These are phyloP conservation scores for Lyophyllum semitale DNA, from an alignment of 768 basidiomycete genomes.

Conservation along the genomic window DNA sequence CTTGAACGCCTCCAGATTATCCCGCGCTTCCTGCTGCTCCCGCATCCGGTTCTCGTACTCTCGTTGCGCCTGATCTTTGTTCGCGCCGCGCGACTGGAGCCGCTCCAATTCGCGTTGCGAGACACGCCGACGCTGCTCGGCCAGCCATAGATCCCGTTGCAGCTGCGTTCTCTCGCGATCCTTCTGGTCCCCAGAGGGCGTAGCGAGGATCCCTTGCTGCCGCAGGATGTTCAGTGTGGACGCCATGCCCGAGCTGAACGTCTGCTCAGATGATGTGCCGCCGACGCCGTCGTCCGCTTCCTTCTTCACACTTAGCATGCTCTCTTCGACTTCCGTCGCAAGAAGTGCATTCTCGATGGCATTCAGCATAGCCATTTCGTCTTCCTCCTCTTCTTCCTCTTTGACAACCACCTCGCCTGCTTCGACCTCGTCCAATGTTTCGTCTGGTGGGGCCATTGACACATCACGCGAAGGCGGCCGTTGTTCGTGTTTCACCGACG, in stretches of 20 bases:
- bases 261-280: constrained; percentile 78
- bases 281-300: constrained; percentile 35
- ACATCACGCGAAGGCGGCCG: constrained; percentile 52
- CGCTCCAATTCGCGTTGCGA: constrained; percentile 82
- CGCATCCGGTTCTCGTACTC: constrained; percentile 93
- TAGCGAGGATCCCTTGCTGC: constrained; percentile 85
- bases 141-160: constrained; percentile 88
- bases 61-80: constrained; percentile 90
- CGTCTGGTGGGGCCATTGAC: constrained; percentile 60
- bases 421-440: constrained; percentile 73
- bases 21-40: constrained; percentile 88
- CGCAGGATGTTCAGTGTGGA: constrained; percentile 87
- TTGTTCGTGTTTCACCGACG: constrained; percentile 27
- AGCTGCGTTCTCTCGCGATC: constrained; percentile 83
- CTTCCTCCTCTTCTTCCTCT: constrained; percentile 75
- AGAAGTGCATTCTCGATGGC: constrained; percentile 74
- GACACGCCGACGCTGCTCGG: constrained; percentile 75
- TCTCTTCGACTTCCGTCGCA: constrained; percentile 59
- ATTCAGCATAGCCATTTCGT: constrained; percentile 73
- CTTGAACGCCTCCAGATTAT: constrained; percentile 81
- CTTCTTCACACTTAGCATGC: constrained; percentile 25
- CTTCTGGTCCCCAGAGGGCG: constrained; percentile 58
- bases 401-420: constrained; percentile 80
- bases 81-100: constrained; percentile 72
- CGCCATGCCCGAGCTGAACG: constrained; percentile 82